phyloP scores from a whole-genome alignment of 2,329 filamentous ascomycete genomes.

The Dryadomyces sulphureus region DNA sequence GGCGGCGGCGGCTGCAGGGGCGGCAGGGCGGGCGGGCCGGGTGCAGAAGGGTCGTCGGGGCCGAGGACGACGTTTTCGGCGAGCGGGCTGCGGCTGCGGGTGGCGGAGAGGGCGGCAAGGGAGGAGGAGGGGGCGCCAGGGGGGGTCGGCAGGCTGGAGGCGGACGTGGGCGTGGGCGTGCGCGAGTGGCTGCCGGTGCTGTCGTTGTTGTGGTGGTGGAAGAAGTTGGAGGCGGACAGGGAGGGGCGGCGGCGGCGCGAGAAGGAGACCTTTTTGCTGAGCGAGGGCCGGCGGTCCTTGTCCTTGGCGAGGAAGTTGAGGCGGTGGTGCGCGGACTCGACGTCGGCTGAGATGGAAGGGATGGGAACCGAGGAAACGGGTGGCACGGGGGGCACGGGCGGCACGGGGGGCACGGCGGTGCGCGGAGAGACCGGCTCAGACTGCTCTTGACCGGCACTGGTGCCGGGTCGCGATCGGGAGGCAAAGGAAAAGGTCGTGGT shows the following conservation, averaged over 20 bases:
- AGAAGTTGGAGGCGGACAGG: slow-evolving; percentile 2
- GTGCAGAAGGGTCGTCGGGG: not conserved
- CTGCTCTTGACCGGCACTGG: slow-evolving; percentile 19
- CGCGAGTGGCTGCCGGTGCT: not conserved
- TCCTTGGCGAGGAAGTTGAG: slow-evolving; percentile 25
- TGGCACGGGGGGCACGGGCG: slow-evolving; percentile 1
- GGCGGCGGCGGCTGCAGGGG: too few species aligned
- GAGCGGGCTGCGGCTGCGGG: not conserved
- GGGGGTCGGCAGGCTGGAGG: not conserved
- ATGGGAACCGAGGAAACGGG: not conserved
- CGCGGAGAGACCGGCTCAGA: too few species aligned
- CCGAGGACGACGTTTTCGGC: not conserved
- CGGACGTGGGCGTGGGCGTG: not conserved
- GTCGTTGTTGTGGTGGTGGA: slow-evolving; percentile 1
- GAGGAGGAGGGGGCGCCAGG: not conserved
- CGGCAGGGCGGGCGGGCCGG: too few species aligned
- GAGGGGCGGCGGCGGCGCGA: slow-evolving; percentile 22
- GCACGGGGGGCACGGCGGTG: slow-evolving; percentile 10
- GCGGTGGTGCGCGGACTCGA: slow-evolving; percentile 10
- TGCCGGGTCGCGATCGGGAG: slow-evolving; percentile 15
- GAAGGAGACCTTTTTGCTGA: slow-evolving; percentile 38
- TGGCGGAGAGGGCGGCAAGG: not conserved
- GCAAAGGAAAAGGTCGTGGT: slow-evolving; percentile 4
- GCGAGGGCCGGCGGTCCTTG: slow-evolving; percentile 37
- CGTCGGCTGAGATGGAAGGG: too few species aligned